Evolutionary conservation across 345 rosid species (phyloP).

Genomic region (Moricandia moricandioides): DNA sequence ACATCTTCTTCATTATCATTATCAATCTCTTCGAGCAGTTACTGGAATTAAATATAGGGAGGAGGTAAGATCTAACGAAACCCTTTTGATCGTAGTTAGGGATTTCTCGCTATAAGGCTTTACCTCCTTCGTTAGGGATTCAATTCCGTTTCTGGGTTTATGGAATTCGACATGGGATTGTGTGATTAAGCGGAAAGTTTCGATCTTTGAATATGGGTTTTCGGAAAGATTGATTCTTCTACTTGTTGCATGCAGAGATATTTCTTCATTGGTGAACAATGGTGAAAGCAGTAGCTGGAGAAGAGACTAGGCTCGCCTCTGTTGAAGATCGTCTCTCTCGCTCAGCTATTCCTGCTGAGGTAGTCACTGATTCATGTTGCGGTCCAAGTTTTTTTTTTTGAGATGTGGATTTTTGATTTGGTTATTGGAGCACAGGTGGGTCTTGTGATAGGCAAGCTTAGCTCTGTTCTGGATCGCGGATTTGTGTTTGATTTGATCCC

Average conservation of each 20-base stretch:
- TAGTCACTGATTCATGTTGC: constrained; percentile 2
- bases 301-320: constrained; percentile 62
- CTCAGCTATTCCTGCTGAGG: constrained; percentile 72
- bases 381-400: not conserved
- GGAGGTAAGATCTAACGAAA: constrained; percentile 16
- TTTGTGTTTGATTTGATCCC: constrained; percentile 78
- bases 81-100: not conserved
- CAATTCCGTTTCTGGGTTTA: constrained; percentile 18
- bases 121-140: not conserved
- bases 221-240: not conserved
- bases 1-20: not conserved
- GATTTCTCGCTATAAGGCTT: not conserved
- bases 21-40: not conserved
- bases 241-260: constrained; percentile 18
- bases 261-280: constrained; percentile 27
- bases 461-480: constrained; percentile 72
- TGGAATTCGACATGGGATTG: not conserved
- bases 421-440: constrained; percentile 55
- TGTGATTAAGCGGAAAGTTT: not conserved
- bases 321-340: constrained; percentile 76
- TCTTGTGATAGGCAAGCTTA: constrained; percentile 82
- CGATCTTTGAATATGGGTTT: not conserved
- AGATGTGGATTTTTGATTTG: not conserved
- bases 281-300: constrained; percentile 90
- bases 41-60: not conserved